Base-by-base conservation (phyloP, 345 rosid species). In the Clarkia xantiana region DNA sequence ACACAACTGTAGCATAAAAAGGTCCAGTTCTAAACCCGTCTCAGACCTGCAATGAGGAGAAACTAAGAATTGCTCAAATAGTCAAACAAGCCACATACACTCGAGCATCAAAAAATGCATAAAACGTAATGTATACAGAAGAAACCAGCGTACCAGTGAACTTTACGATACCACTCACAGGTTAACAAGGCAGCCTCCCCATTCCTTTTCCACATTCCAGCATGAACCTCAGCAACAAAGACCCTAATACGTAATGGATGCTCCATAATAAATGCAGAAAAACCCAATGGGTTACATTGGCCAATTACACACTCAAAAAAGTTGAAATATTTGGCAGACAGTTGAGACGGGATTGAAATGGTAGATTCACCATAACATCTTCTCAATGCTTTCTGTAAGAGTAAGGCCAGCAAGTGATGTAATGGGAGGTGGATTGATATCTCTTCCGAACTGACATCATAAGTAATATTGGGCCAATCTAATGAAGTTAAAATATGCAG, bases 141-240 rank as follows among this genome's bases (percentile, higher is more conserved):
- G 53, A 20, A 53, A 51, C 14, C 22, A 49, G 70, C 91, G 36
- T 63, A 91, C 96, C 96, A 78, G 25, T 79, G 81, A 62, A 63
- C 83, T 45, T 96, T 78, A 50, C 83, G 86, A 56, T 86, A 86
- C 85, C 79, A 86, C 55, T 86, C 89, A 51, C 65, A 68, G 62
- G 78, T 68, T 55, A 80, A 59, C 62, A 73, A 25, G 42, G 89
- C 86, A 64, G 80, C 60, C 63, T 91, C 96, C 49, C 77, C 94
- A 67, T 91, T 86, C 81, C 72, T 91, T 61, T 71, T 78, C 98
- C 98, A 91, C 96, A 86, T 83, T 70, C 94, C 94, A 58, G 94
- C 93, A 52, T 65, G 78, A 62, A 91, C 85, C 59, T 91, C 75
- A 22, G 98, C 82, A 70, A 85, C 84, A 55, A 91, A 91, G 20